A percentile compares a stretch with the other conserved stretches of the same genome.
Conservation (phyloP, 441 rosid species). For the Erodium trifolium region DNA sequence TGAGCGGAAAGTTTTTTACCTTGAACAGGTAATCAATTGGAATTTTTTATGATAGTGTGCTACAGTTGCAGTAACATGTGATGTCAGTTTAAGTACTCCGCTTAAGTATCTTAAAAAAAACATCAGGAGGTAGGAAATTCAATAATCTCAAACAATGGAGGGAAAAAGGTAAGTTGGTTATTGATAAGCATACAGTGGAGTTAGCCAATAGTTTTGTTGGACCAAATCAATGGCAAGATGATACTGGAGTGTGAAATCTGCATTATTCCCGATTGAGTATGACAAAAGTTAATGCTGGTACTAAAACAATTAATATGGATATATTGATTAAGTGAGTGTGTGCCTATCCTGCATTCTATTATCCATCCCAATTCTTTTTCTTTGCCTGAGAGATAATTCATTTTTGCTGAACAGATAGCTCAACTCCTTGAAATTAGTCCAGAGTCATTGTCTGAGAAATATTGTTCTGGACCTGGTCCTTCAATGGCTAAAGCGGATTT, state of each 20-base stretch:
- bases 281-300: background rate
- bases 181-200: background rate
- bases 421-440: conserved; percentile 47
- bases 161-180: background rate
- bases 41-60: background rate
- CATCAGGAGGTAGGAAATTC: background rate
- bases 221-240: background rate
- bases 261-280: background rate
- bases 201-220: background rate
- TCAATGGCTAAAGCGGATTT: conserved; percentile 50
- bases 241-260: background rate
- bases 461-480: conserved; percentile 64
- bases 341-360: background rate
- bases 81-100: background rate
- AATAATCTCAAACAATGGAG: background rate
- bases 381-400: background rate
- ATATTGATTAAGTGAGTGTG: background rate
- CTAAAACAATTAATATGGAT: background rate
- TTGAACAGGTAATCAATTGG: conserved; percentile 58
- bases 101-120: background rate
- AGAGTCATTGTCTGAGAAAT: conserved; percentile 33
- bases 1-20: conserved; percentile 61
- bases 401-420: conserved; percentile 44
- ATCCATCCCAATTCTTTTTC: background rate
- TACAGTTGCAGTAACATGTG: background rate